Evolutionary conservation across 2,329 filamentous ascomycete species (phyloP).

Genomic region (Onygenales sp.): DNA sequence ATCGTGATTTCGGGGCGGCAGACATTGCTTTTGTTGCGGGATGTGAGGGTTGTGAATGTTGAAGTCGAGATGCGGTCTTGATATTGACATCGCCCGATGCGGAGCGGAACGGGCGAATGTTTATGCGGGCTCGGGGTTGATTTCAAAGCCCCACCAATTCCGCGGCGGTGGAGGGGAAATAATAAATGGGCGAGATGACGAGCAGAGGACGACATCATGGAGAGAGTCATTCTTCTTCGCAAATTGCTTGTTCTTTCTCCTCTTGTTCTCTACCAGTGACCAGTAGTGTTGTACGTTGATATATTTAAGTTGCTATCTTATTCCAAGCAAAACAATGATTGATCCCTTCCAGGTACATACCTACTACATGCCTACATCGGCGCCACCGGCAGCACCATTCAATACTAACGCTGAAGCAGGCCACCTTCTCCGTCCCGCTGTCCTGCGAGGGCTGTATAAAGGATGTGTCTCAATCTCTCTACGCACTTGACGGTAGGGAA

Average conservation of each 20-base stretch:
- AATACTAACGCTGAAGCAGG: slow-evolving; percentile 42
- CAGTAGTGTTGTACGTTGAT: background rate
- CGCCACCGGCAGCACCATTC: background rate
- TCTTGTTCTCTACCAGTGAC: background rate
- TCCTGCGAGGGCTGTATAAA: slow-evolving; percentile 84
- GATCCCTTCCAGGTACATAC: slow-evolving; percentile 36
- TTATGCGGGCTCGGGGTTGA: background rate
- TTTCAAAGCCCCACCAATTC: background rate
- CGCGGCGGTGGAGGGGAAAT: background rate
- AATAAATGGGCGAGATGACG: background rate
- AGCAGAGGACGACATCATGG: background rate
- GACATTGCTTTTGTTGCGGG: slow-evolving; percentile 42
- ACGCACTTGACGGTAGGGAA: slow-evolving; percentile 56
- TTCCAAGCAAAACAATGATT: slow-evolving; percentile 26
- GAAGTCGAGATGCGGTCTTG: background rate
- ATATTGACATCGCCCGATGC: background rate
- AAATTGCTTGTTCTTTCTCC: background rate
- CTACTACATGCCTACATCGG: background rate
- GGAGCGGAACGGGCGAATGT: background rate
- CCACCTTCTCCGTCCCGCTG: slow-evolving; percentile 89
- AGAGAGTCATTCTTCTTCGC: background rate
- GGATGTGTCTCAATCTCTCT: slow-evolving; percentile 69
- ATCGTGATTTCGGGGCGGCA: slow-evolving; percentile 61
- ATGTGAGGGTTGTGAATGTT: background rate
- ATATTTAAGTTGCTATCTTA: too few relatives aligned